Evolutionary conservation across 2,329 filamentous ascomycete genomes (phyloP).

Genomic region (Fusarium sororula): DNA sequence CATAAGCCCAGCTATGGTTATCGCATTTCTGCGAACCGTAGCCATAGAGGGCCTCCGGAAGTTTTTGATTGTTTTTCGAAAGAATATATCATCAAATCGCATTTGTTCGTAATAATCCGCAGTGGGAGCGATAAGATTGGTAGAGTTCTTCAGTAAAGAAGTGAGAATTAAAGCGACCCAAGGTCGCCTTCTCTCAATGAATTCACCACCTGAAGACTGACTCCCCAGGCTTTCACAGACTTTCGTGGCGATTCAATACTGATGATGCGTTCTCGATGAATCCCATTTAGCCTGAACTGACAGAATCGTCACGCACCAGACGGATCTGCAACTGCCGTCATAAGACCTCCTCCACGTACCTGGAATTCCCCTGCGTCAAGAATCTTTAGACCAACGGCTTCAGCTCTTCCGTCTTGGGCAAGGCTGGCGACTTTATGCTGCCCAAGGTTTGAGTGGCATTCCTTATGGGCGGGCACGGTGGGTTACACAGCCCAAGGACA

Average conservation of each 20-base stretch:
- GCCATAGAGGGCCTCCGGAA: no score
- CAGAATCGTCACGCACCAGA: background rate
- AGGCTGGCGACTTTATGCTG: background rate
- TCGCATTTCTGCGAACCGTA: no score
- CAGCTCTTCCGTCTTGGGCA: background rate
- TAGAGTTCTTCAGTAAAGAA: background rate
- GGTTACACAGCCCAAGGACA: background rate
- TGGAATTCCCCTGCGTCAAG: conserved; percentile 17
- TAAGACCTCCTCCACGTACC: conserved; percentile 2
- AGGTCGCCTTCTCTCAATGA: background rate
- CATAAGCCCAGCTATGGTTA: background rate
- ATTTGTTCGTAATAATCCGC: no score
- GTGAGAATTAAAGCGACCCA: background rate
- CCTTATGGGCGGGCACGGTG: background rate
- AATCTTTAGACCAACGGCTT: background rate
- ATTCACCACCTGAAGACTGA: no score
- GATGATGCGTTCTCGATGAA: background rate
- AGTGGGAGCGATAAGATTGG: background rate
- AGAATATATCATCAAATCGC: no score
- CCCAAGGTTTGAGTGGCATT: conserved; percentile 16
- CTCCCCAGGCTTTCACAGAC: background rate
- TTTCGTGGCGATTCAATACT: background rate
- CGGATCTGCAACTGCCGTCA: background rate
- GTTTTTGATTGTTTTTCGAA: no score
- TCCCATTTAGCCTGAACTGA: background rate